These are phyloP conservation scores for Picea abies DNA, from an alignment of 83 land plant species.

Conservation along the genomic window DNA sequence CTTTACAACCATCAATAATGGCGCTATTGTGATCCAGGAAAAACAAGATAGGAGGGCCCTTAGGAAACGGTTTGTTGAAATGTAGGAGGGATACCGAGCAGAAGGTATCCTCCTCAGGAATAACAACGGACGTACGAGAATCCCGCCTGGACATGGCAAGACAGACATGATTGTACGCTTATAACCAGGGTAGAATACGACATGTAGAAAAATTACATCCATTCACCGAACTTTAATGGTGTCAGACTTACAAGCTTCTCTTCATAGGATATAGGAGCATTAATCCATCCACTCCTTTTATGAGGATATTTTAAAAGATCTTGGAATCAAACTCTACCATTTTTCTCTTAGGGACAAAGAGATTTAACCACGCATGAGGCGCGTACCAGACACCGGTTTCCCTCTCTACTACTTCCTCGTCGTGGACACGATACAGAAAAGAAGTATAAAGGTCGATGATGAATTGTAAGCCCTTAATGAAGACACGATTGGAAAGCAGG, in stretches of 20 bases:
- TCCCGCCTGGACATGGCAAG: background rate
- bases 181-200: background rate
- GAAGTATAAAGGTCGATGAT: conserved; percentile 49
- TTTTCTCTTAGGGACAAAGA: conserved; percentile 49
- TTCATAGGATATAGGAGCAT: conserved; percentile 31
- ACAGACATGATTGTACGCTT: background rate
- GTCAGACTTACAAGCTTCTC: conserved; percentile 11
- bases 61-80: background rate
- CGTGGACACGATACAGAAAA: conserved; percentile 64
- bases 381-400: conserved; percentile 69
- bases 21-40: background rate
- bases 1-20: too few species aligned
- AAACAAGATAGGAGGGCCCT: background rate
- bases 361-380: conserved; percentile 85
- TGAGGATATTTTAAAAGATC: conserved; percentile 15
- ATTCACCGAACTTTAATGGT: background rate
- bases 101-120: too few species aligned
- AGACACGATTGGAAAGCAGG: conserved; percentile 33
- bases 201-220: background rate
- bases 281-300: conserved; percentile 31
- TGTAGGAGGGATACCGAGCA: background rate
- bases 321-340: conserved; percentile 24
- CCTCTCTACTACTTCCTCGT: conserved; percentile 42
- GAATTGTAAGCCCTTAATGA: conserved; percentile 42
- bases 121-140: background rate